These are phyloP conservation scores for Bifiguratus adelaidae DNA, from an alignment of 192 early-diverging fungal genomes.

Conservation along the genomic window DNA sequence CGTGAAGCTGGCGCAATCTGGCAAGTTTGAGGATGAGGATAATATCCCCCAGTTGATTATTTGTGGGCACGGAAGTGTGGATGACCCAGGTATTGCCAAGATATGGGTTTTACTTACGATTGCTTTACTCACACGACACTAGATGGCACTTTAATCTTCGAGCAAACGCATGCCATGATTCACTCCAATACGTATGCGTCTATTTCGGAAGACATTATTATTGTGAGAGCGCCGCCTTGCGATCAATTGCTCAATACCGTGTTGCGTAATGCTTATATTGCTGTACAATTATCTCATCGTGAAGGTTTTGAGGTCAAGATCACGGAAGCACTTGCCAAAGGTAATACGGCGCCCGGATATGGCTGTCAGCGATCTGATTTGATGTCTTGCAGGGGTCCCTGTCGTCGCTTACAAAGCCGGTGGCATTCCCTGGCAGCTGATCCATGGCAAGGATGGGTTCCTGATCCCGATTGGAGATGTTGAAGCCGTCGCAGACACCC, in stretches of 20 bases:
- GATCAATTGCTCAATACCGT: constrained; percentile 72
- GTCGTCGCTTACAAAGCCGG: constrained; percentile 41
- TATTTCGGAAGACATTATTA: constrained; percentile 44
- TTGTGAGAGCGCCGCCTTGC: constrained; percentile 57
- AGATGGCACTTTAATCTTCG: constrained; percentile 60
- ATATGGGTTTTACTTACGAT: not conserved
- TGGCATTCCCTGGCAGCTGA: constrained; percentile 80
- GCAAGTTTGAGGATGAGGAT: constrained; percentile 20
- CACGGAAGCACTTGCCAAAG: constrained; percentile 62
- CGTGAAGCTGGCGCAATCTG: constrained; percentile 26
- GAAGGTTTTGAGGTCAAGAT: constrained; percentile 86
- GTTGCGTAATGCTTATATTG: constrained; percentile 58
- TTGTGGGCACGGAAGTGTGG: constrained; percentile 69
- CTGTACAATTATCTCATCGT: constrained; percentile 66
- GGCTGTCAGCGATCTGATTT: not conserved
- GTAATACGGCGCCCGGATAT: no score
- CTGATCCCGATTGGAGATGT: constrained; percentile 52
- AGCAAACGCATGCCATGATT: constrained; percentile 38
- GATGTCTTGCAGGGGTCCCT: constrained; percentile 17
- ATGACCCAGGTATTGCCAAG: constrained; percentile 44
- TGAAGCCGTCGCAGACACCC: constrained; percentile 42
- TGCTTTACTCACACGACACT: not conserved
- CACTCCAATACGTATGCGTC: constrained; percentile 30
- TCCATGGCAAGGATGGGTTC: constrained; percentile 54
- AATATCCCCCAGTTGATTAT: constrained; percentile 61